These are phyloP conservation scores for Alternaria conjuncta DNA, from an alignment of 2,329 filamentous ascomycete genomes.

Conservation along the genomic window DNA sequence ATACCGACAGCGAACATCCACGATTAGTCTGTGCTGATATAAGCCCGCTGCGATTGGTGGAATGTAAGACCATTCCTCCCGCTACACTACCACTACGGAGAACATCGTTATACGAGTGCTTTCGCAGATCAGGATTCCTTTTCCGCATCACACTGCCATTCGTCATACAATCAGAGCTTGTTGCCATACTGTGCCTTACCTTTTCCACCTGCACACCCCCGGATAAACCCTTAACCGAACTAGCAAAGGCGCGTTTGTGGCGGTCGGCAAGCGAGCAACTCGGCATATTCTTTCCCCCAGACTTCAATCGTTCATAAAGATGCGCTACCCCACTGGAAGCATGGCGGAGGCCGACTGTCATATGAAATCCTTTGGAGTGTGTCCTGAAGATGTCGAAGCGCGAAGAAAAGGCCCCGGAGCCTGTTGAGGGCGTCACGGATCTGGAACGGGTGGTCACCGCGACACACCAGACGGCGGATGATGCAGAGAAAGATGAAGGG, in stretches of 20 bases:
- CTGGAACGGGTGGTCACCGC: conserved; percentile 2
- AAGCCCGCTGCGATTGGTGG: neutral
- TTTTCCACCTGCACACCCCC: neutral
- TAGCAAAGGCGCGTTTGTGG: neutral
- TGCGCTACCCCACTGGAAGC: neutral
- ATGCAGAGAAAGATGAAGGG: conserved; percentile 4
- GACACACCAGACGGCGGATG: neutral
- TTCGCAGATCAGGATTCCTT: neutral
- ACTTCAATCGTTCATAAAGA: neutral
- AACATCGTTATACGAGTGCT: neutral
- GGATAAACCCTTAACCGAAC: neutral
- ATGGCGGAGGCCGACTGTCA: neutral
- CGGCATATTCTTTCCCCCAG: neutral
- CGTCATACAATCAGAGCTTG: neutral
- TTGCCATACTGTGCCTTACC: neutral
- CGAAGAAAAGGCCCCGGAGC: neutral
- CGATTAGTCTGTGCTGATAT: neutral
- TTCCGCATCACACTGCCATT: neutral
- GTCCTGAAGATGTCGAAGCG: neutral
- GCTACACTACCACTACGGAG: neutral
- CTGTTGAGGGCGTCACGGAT: neutral
- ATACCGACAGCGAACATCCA: neutral
- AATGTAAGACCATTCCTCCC: neutral
- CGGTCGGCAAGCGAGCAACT: neutral
- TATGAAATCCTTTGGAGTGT: too few relatives aligned